Evolutionary conservation across 805 yeast species (phyloP).

Genomic region (Candida ipomoeae): DNA sequence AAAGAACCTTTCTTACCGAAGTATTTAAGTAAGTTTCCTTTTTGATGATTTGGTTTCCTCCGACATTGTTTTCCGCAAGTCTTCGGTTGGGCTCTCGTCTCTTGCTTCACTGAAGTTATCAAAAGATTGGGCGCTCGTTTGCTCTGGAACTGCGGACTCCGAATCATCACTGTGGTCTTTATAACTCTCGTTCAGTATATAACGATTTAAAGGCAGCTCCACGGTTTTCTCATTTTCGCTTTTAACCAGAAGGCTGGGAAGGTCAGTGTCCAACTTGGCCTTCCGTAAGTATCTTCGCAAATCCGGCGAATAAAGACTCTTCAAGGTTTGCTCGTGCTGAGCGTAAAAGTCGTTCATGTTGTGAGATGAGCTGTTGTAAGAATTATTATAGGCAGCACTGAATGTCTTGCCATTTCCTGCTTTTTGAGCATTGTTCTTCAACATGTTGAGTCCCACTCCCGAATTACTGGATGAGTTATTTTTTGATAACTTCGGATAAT

Average conservation of each 20-base stretch:
- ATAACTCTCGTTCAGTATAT: neutral
- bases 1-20: too few species aligned
- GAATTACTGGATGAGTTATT: conserved; percentile 31
- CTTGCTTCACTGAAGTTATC: neutral
- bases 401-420: neutral
- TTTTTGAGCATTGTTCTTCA: conserved; percentile 26
- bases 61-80: neutral
- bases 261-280: conserved; percentile 7
- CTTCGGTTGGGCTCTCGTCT: neutral
- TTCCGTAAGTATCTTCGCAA: conserved; percentile 12
- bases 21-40: neutral
- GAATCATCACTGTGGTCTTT: conserved; percentile 2
- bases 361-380: conserved; percentile 15
- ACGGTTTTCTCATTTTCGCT: neutral
- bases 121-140: neutral
- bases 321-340: conserved; percentile 13
- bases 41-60: neutral
- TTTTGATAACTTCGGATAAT: conserved; percentile 30
- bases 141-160: neutral
- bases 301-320: conserved; percentile 25
- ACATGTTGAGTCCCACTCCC: conserved; percentile 35
- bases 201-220: conserved; percentile 1
- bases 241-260: neutral
- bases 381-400: conserved; percentile 4
- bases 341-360: conserved; percentile 18